phyloP scores from a whole-genome alignment of 1,139 yeast species.

The Kurtzmaniella natalensis region DNA sequence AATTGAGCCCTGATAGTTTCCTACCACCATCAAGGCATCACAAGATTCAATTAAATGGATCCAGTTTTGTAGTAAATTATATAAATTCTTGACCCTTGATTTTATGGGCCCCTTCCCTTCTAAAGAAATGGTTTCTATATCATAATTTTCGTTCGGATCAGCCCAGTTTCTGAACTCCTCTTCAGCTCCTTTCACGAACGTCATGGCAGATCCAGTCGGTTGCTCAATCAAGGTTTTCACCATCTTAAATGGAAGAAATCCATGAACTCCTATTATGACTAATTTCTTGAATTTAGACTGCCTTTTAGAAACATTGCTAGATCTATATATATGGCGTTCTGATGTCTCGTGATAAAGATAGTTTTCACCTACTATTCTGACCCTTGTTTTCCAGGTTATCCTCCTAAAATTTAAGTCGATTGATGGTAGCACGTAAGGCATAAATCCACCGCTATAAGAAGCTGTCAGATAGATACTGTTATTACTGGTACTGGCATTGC shows the following conservation, averaged over 20 bases:
- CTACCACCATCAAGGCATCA: conserved; percentile 41
- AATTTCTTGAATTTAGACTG: conserved; percentile 24
- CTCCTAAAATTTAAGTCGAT: conserved; percentile 30
- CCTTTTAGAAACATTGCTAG: conserved; percentile 16
- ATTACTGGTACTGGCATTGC: conserved; percentile 1
- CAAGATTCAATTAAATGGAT: conserved; percentile 24
- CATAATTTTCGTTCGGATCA: conserved; percentile 17
- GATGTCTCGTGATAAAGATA: conserved; percentile 23
- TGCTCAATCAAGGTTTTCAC: conserved; percentile 45
- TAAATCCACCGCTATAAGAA: conserved; percentile 2
- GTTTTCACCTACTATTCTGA: conserved; percentile 34
- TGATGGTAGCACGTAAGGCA: conserved; percentile 15
- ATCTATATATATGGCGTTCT: conserved; percentile 33
- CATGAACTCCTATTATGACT: conserved; percentile 47
- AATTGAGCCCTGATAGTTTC: conserved; percentile 45
- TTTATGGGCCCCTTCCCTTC: conserved; percentile 50
- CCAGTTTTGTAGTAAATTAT: conserved; percentile 43
- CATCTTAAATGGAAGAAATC: conserved; percentile 50
- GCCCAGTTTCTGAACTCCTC: conserved; percentile 40
- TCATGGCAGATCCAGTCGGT: conserved; percentile 40
- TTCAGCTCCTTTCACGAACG: conserved; percentile 31
- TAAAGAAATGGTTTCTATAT: conserved; percentile 44
- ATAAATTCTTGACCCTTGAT: conserved; percentile 34
- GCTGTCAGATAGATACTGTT: conserved; percentile 2
- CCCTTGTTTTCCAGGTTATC: conserved; percentile 35